phyloP scores from a whole-genome alignment of 1,284 basidiomycete genomes.

The Sporisorium iseilematis-ciliati region DNA sequence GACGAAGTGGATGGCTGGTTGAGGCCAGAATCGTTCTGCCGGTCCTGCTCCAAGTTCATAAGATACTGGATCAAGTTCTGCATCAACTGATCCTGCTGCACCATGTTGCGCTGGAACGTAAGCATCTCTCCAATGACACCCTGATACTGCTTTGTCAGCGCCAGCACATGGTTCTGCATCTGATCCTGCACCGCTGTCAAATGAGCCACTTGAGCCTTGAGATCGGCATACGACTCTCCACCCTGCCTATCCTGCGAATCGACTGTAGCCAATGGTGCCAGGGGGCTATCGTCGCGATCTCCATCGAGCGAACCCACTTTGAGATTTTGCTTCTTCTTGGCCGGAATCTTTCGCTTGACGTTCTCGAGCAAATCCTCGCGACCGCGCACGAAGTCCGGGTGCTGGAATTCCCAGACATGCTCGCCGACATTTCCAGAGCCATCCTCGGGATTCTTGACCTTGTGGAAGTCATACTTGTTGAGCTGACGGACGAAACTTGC shows the following conservation, averaged over 20 bases:
- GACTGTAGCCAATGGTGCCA: slow-evolving; percentile 20
- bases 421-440: slow-evolving; percentile 83
- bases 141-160: slow-evolving; percentile 81
- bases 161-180: slow-evolving; percentile 72
- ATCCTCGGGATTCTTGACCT: slow-evolving; percentile 81
- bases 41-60: slow-evolving; percentile 72
- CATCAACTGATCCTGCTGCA: slow-evolving; percentile 86
- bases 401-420: slow-evolving; percentile 87
- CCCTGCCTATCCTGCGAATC: slow-evolving; percentile 41
- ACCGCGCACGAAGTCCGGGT: slow-evolving; percentile 80
- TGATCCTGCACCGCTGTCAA: slow-evolving; percentile 61
- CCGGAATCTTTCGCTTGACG: slow-evolving; percentile 73
- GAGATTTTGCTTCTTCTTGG: slow-evolving; percentile 71
- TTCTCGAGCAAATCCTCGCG: slow-evolving; percentile 89
- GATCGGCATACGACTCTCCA: slow-evolving; percentile 53
- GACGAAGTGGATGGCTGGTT: slow-evolving; percentile 6
- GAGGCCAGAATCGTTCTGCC: slow-evolving; percentile 6
- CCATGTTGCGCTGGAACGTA: slow-evolving; percentile 84
- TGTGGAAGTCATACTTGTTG: slow-evolving; percentile 99
- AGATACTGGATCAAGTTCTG: slow-evolving; percentile 85
- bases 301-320: slow-evolving; percentile 60
- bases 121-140: slow-evolving; percentile 84
- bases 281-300: slow-evolving; percentile 58
- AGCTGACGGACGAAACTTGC: slow-evolving; percentile 78
- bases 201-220: slow-evolving; percentile 56